Base-by-base conservation (phyloP, 257 asterid species). In the Solanum boliviense region DNA sequence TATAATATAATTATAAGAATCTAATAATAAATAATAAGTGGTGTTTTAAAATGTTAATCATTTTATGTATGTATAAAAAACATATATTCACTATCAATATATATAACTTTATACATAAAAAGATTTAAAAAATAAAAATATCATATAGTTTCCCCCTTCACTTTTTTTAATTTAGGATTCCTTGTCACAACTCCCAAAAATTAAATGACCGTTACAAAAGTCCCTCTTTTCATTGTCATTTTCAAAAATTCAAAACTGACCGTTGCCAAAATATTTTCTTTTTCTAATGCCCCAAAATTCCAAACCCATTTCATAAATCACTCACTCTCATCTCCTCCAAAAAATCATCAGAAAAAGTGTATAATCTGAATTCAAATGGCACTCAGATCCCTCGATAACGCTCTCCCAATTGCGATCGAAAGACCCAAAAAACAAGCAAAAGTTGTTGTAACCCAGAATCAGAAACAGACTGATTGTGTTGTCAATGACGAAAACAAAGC, bases 361-460 rank as follows among this genome's bases (percentile, higher is more conserved):
- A 13, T 74, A 82, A 68, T 29, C 87, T 29, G 34, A 36, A 58
- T 34, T 29, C 81, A 89, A 93, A 96, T 97, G 99, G 99, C 99
- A 6, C 84, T 95, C 92, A 93, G 98, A 86, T 86, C 99, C 41
- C 94, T 95, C 35, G 99, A 96, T 39, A 95, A 97, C 65, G 95
- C 95, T 25, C 84, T 97, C 90, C 95, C 97, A 48, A 85, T 92
- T 35, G 46, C 91, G 20, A 68, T 92, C 6, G 99, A 93, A 73
- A 91, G 98, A 86, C 99, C 98, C 84, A 96, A 94, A 68, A 97
- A 94, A 91, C 97, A 91, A 75, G 94, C 93, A 2, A 97, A 97
- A 90, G 87, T 92, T 29, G 56, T 88, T 6, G 67, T 60, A 2
- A 71, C 6, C n/a, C 79, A 87, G 46, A 74, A 90, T 79, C 92